Base-by-base conservation (phyloP, 2,329 filamentous ascomycete genomes). In the Hymenoscyphus scutula region DNA sequence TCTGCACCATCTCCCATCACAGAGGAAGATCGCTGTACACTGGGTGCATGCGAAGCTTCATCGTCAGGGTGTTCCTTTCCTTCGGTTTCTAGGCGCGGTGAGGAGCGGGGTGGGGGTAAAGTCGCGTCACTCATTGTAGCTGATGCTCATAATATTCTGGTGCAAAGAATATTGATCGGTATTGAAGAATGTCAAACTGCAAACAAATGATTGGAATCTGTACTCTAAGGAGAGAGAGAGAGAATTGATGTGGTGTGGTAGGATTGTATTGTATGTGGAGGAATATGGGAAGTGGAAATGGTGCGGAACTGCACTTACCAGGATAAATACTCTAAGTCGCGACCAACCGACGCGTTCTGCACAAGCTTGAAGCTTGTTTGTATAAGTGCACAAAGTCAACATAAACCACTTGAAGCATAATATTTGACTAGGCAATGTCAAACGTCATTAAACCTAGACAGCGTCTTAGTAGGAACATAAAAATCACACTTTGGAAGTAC, bases 61-160 rank as follows among this genome's bases (percentile, higher is more conserved):
- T 70, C 66, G 19, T 61, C 63, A 25, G 64, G 62, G 38, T 53
- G 60, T 56, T 59, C 60, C 29, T 62, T 58, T 13, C 37, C 63
- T 55, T 64, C 62, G n/a, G 58, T 58, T 32, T 55, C 57, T 23
- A 65, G 62, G 41, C 60, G 58, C 58, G 62, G 62, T 53, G 68
- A 67, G 56, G 70, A 66, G 69, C 68, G 64, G 63, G 66, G 70
- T 66, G 68, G 64, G 55, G 71, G 68, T 64, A 71, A 65, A 66
- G 67, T 72, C 69, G 73, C 68, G 70, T 74, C 72, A 67, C 64
- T 71, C 73, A 75, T 73, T 62, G 56, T 58, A 25, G 17, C 32
- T 41, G 34, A 37, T 57, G 54, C 17, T 41, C 37, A 57, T 45
- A 57, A 38, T 41, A 57, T 57, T 32, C 55, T 37, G 25, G 34